Evolutionary conservation across 2,329 filamentous ascomycete species (phyloP).

Genomic region (Aspergillus oerlinghausenensis): DNA sequence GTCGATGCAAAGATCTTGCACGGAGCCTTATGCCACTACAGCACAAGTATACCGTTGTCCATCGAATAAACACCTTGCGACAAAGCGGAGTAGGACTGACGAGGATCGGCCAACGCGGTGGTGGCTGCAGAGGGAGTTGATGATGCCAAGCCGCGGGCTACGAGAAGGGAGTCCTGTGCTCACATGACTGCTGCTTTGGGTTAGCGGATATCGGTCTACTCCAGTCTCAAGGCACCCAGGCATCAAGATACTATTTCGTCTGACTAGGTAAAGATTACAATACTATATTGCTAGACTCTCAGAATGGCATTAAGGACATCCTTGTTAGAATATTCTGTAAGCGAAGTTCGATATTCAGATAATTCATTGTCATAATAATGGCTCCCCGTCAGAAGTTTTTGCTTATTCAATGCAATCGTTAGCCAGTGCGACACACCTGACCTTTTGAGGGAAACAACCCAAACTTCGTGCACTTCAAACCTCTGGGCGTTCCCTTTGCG

Average conservation of each 20-base stretch:
- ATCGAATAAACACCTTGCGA: constrained; percentile 22
- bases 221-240: neutral
- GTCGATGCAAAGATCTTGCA: constrained; percentile 17
- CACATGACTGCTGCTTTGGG: neutral
- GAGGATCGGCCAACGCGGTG: constrained; percentile 14
- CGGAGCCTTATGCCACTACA: constrained; percentile 17
- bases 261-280: neutral
- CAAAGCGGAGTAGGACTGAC: constrained; percentile 16
- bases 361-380: neutral
- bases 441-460: too few relatives aligned
- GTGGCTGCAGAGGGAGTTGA: constrained; percentile 31
- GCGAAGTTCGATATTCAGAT: neutral
- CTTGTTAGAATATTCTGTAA: neutral
- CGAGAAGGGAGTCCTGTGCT: constrained; percentile 16
- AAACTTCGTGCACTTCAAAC: too few relatives aligned
- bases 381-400: neutral
- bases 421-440: neutral
- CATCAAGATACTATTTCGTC: neutral
- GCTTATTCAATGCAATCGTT: neutral
- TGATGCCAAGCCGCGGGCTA: constrained; percentile 37
- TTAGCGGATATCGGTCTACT: constrained; percentile 1
- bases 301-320: neutral
- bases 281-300: neutral
- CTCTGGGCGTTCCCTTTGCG: neutral
- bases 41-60: constrained; percentile 17